Evolutionary conservation across 257 asterid genomes (phyloP), one percentile per base, ranked within the genome.

Genomic region (Solanum raphanifolium): DNA sequence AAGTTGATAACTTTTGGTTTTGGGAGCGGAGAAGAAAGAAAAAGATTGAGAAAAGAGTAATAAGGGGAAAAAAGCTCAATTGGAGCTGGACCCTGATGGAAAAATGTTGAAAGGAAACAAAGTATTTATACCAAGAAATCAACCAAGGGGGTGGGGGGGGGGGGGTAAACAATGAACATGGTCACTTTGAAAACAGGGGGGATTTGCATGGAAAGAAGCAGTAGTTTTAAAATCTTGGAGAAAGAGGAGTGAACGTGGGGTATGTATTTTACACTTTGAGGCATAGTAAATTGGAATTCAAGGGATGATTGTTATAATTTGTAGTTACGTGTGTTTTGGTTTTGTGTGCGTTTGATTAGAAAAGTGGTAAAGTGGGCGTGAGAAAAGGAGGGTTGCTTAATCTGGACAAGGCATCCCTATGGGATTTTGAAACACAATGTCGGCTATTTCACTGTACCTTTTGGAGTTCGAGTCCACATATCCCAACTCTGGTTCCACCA

Each of bases 21-120:
- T 46, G 0, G 15, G 46, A 46, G 43, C 15, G 76, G 81, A 72
- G 52, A 79, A 79, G n/a, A 72, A 78, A 16, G 83, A 75, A 21
- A 55, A 25, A 5, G 20, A 58, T 52, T 13, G 69, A 20, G 1
- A 15, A 18, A 34, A 35, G 35, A 11, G 8, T 38, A 66, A 23
- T 65, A 38, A 91, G 95, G 92, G 79, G 38, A 91, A 93, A 94
- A 93, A 94, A 92, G 93, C 96, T 89, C 96, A 84, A 93, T 73
- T 88, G 91, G 95, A 93, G 98, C 98, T 94, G 90, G 93, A 93
- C 92, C 95, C 95, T 91, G 94, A 81, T 78, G 32, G 10, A 52
- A 34, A 79, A 75, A 65, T 23, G 23, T 9, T 81, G 89, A 13
- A 86, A 38, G 88, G 89, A n/a, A 9, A 13, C 69, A 32, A 58